Base-by-base conservation (phyloP, 1,284 basidiomycete species). In the Apiotrichum porosum region DNA sequence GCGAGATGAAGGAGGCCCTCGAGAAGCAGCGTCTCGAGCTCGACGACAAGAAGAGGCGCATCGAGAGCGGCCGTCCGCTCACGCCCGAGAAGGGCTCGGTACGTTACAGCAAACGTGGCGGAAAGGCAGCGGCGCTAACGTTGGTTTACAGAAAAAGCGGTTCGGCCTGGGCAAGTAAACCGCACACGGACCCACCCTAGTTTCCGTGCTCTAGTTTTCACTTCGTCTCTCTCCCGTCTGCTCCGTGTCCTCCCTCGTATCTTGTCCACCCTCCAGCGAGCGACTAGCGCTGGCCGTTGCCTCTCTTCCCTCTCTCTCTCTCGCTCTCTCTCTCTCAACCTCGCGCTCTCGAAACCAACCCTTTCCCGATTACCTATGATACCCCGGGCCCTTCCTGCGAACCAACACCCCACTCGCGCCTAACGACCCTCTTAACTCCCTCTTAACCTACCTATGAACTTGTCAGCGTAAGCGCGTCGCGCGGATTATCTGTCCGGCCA, bases 1-100 rank as follows among this genome's bases (percentile, higher is more conserved):
- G 89, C 72, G 93, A 97, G 75, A 97, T 97, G 93, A 97, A 95
- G 78, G 92, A 97, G 62, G 86, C 92, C 15, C 79, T 98, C 64
- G 95, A 98, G 77, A 97, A 94, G 79, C 94, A 98, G 75, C 83
- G 91, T 61, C 68, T 79, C 56, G 94, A 98, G 68, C 79, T 98
- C 63, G 94, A 98, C 76, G 94, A 97, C 72, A 95, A 97, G 85
- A 97, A 97, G 83, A 81, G 90, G 75, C 84, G 87, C 68, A 82
- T 97, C 72, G 94, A 97, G 78, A 87, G 83, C 62, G 93, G 92
- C 39, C 81, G 92, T 63, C 90, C 92, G 54, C 78, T 94, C 70
- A 97, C 93, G 39, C 94, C 93, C 30, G 93, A 97, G 77, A 94
- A 94, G 81, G 72, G 68, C 36, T 72, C 70, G 47, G 73, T 73